phyloP scores from a whole-genome alignment of 768 basidiomycete genomes.

The Termitomyces sp. region DNA sequence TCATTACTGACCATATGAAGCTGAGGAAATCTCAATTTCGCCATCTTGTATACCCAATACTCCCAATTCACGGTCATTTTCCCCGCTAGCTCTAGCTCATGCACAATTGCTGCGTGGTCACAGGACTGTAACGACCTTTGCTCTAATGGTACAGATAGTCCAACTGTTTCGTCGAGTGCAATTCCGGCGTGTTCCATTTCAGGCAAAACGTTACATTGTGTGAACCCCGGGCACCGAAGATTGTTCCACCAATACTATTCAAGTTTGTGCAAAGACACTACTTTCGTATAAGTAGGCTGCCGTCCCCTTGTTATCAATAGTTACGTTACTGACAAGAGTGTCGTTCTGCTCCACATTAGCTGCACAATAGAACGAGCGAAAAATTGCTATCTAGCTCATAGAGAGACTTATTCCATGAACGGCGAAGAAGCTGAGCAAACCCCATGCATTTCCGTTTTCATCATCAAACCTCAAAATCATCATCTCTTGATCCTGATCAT shows the following conservation, averaged over 20 bases:
- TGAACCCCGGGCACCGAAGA: too few relatives aligned
- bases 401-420: slow-evolving; percentile 78
- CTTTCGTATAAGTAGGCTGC: slow-evolving; percentile 76
- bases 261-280: slow-evolving; percentile 16
- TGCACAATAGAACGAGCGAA: neutral
- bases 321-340: slow-evolving; percentile 72
- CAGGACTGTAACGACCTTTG: too few relatives aligned
- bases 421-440: slow-evolving; percentile 70
- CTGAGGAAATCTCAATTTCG: neutral
- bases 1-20: neutral
- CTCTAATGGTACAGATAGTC: too few relatives aligned
- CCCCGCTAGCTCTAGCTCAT: neutral
- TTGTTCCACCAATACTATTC: too few relatives aligned
- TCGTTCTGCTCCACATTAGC: slow-evolving; percentile 51
- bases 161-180: too few relatives aligned
- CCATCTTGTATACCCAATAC: neutral
- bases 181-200: too few relatives aligned
- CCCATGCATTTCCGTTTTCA: slow-evolving; percentile 48
- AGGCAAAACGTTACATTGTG: too few relatives aligned
- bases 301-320: slow-evolving; percentile 86
- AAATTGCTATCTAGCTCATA: slow-evolving; percentile 42
- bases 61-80: neutral
- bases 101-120: too few relatives aligned
- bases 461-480: slow-evolving; percentile 65
- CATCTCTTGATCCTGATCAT: slow-evolving; percentile 73